Conservation (phyloP, 202 grass and related monocot species). For the Digitaria exilis region DNA sequence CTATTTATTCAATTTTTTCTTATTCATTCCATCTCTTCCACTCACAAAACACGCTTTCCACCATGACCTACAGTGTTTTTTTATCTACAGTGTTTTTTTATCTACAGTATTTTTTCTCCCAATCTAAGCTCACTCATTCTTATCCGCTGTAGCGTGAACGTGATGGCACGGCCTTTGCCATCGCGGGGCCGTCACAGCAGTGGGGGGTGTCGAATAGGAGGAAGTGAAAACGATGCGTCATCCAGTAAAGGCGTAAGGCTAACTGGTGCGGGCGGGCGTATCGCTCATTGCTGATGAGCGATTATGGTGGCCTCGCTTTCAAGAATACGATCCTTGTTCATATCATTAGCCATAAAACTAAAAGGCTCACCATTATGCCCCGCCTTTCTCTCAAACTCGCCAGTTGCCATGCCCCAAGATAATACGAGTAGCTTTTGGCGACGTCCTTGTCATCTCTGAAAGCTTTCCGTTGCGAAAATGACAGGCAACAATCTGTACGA, state of each 20-base stretch:
- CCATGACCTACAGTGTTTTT: no score
- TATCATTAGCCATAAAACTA: background rate
- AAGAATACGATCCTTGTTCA: constrained; percentile 33
- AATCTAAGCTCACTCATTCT: no score
- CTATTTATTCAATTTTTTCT: no score
- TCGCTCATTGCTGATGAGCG: background rate
- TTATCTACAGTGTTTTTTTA: no score
- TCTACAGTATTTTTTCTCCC: no score
- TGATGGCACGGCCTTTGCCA: background rate
- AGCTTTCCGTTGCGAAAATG: constrained; percentile 2
- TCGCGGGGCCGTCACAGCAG: constrained; percentile 14
- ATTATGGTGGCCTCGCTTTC: constrained; percentile 6
- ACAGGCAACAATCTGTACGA: background rate
- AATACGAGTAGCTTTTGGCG: background rate
- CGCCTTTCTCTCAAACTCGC: background rate
- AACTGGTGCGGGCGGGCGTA: background rate
- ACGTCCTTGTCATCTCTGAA: background rate
- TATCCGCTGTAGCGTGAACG: constrained; percentile 42
- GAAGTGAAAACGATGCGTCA: constrained; percentile 15
- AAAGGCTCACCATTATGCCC: background rate
- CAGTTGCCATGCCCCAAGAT: background rate
- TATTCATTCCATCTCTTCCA: no score
- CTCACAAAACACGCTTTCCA: no score
- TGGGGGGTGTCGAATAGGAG: background rate
- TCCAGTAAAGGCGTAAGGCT: background rate